Evolutionary conservation across 2,329 filamentous ascomycete species (phyloP).

Genomic region (Calonectria hongkongensis): DNA sequence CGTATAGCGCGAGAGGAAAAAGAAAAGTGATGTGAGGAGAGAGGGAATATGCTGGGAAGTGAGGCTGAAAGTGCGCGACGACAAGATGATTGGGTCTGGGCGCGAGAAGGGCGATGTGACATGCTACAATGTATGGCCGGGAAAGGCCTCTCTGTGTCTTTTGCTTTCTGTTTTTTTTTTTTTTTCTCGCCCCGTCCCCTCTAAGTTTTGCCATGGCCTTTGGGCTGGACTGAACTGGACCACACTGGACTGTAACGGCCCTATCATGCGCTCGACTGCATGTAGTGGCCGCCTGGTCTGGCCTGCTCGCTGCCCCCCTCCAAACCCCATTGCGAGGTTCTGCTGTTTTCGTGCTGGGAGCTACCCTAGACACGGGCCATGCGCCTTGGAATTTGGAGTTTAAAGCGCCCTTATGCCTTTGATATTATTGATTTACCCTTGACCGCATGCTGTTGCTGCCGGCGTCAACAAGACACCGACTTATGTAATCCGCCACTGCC

Average conservation of each 20-base stretch:
- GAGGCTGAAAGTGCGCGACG: conserved; percentile 35
- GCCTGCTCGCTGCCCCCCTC: background rate
- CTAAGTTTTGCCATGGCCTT: conserved; percentile 13
- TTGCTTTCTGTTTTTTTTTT: background rate
- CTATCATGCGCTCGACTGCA: conserved; percentile 29
- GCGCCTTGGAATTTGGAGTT: conserved; percentile 6
- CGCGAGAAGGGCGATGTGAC: conserved; percentile 19
- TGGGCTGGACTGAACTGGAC: conserved; percentile 16
- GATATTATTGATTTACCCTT: no score
- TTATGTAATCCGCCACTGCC: conserved; percentile 22
- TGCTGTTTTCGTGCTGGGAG: conserved; percentile 3
- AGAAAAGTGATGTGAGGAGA: conserved; percentile 15
- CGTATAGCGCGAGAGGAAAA: conserved; percentile 12
- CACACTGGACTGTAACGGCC: background rate
- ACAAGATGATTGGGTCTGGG: conserved; percentile 31
- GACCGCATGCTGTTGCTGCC: background rate
- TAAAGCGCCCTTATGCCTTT: background rate
- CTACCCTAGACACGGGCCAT: conserved; percentile 14
- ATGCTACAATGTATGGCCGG: conserved; percentile 16
- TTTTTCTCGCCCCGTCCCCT: conserved; percentile 7
- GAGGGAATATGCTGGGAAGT: conserved; percentile 14
- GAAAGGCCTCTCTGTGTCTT: background rate
- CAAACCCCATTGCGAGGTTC: background rate
- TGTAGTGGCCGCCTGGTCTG: conserved; percentile 8
- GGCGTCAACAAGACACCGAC: background rate